Percentiles rank a stretch among this genome's conserved stretches.
phyloP scores from a whole-genome alignment of 2,329 filamentous ascomycete species.

The Calonectria montana region DNA sequence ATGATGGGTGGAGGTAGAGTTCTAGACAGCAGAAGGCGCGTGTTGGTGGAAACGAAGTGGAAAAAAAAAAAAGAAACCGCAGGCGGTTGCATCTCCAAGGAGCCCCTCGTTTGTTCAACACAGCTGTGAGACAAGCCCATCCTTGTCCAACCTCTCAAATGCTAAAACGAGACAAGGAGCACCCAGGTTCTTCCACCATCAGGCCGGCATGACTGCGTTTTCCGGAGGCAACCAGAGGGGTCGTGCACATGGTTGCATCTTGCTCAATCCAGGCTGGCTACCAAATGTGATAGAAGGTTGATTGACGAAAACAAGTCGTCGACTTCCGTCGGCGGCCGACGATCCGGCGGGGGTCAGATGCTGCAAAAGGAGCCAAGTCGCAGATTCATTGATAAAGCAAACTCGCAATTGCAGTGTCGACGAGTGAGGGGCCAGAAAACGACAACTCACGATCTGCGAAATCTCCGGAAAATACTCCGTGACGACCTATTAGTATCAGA shows the following conservation, averaged over 20 bases:
- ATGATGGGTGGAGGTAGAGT: background rate
- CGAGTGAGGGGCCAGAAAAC: conserved; percentile 22
- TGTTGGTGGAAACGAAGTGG: background rate
- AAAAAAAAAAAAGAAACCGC: background rate
- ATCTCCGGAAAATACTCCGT: conserved; percentile 46
- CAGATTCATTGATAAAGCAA: background rate
- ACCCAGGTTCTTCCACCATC: background rate
- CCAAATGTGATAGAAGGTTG: background rate
- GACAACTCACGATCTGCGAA: conserved; percentile 26
- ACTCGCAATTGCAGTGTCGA: background rate
- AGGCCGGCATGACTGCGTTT: background rate
- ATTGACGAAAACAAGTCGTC: background rate
- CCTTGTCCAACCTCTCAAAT: conserved; percentile 12
- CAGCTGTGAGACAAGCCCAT: conserved; percentile 18
- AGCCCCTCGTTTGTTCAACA: conserved; percentile 2
- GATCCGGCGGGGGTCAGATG: background rate
- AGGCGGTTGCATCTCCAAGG: conserved; percentile 2
- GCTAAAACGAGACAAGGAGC: conserved; percentile 12
- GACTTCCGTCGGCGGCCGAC: conserved; percentile 18
- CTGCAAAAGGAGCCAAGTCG: background rate
- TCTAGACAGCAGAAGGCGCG: background rate
- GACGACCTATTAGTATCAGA: conserved; percentile 29
- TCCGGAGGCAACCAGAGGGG: background rate
- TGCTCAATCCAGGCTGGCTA: background rate
- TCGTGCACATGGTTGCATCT: conserved; percentile 1